These are phyloP conservation scores for Tuber calosporum DNA, from an alignment of 495 filamentous ascomycete species.

Conservation along the genomic window DNA sequence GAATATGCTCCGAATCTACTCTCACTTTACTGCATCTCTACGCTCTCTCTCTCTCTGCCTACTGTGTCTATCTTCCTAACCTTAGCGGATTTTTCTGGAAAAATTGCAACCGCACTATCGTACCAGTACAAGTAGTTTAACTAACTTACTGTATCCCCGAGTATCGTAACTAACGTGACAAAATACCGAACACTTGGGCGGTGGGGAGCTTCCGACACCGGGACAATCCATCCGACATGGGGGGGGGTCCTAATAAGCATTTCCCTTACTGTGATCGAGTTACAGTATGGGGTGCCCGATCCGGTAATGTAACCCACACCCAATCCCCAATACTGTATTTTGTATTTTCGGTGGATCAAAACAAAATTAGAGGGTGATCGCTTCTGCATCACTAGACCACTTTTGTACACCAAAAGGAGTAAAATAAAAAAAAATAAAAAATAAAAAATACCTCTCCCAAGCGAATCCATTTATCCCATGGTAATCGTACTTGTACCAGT, in stretches of 20 bases:
- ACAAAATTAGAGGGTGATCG: not conserved
- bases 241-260: not conserved
- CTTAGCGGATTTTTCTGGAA: not conserved
- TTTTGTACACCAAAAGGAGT: not conserved
- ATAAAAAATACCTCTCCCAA: not conserved
- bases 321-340: not conserved
- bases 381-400: not conserved
- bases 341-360: not conserved
- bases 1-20: not conserved
- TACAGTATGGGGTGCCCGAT: not conserved
- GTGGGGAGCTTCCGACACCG: not conserved
- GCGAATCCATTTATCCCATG: not conserved
- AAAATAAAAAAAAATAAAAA: too few species aligned
- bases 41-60: not conserved
- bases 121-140: too few species aligned
- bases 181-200: not conserved
- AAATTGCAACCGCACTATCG: too few species aligned
- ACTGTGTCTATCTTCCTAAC: not conserved
- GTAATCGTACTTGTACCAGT: too few species aligned
- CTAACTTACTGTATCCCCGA: too few species aligned
- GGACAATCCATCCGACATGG: not conserved
- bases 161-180: not conserved
- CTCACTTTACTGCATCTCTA: not conserved
- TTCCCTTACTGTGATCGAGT: not conserved
- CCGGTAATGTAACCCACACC: not conserved